These are phyloP conservation scores for Kurtzmaniella natalensis DNA, from an alignment of 1,139 yeast genomes.

Conservation along the genomic window DNA sequence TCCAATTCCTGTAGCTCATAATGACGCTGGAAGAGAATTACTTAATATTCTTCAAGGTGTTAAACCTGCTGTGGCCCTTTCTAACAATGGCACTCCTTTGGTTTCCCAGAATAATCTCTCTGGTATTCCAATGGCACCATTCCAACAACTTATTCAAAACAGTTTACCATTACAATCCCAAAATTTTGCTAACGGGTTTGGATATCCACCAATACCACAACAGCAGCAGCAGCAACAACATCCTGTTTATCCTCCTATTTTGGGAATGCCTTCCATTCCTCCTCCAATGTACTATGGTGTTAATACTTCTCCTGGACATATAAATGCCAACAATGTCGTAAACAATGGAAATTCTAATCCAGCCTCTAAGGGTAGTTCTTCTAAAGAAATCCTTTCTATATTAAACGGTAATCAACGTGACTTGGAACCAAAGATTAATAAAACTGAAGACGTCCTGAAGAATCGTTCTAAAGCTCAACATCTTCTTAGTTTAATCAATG, in stretches of 20 bases:
- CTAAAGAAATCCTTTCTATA: conserved; percentile 51
- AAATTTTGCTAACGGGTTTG: conserved; percentile 18
- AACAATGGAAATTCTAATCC: background rate
- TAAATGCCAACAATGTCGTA: background rate
- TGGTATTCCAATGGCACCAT: conserved; percentile 6
- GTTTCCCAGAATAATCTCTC: conserved; percentile 8
- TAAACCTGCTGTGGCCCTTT: conserved; percentile 13
- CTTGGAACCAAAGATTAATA: conserved; percentile 11
- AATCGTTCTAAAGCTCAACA: conserved; percentile 37
- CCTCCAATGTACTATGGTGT: conserved; percentile 14
- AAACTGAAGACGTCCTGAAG: conserved; percentile 18
- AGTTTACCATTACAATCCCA: conserved; percentile 29
- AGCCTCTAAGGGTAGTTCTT: conserved; percentile 21
- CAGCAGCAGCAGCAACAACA: conserved; percentile 8
- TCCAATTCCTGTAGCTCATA: conserved; percentile 17
- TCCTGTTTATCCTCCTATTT: conserved; percentile 41
- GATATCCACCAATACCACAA: conserved; percentile 10
- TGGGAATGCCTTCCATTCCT: conserved; percentile 39
- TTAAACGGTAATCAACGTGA: conserved; percentile 30
- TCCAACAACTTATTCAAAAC: conserved; percentile 16
- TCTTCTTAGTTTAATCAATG: conserved; percentile 34
- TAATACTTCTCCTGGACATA: too few relatives aligned
- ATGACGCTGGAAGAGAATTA: conserved; percentile 73
- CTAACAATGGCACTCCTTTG: conserved; percentile 4
- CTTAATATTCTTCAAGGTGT: conserved; percentile 58